phyloP scores from a whole-genome alignment of 257 asterid genomes.

The Prunella vulgaris region DNA sequence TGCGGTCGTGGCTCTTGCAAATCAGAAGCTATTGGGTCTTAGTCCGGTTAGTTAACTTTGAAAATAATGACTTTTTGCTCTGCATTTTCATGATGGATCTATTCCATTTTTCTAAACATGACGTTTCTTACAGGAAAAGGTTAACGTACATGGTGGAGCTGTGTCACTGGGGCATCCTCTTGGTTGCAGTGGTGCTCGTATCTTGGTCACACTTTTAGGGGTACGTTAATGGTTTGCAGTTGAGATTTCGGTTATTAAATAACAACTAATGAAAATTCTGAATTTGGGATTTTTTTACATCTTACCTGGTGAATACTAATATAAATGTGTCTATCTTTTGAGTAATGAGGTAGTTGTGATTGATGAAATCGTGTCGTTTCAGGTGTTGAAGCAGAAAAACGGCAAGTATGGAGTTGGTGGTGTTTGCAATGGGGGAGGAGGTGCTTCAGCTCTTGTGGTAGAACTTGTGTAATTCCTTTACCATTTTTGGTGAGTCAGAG shows the following conservation, averaged over 20 bases:
- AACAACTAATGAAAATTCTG: neutral
- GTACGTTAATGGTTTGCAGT: conserved; percentile 35
- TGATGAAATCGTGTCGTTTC: conserved; percentile 14
- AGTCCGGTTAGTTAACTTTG: conserved; percentile 50
- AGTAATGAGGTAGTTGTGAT: neutral
- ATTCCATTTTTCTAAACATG: conserved; percentile 6
- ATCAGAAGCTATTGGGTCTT: conserved; percentile 80
- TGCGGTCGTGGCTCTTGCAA: conserved; percentile 95
- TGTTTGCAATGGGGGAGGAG: conserved; percentile 98
- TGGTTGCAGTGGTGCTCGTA: conserved; percentile 99
- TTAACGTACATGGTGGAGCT: conserved; percentile 94
- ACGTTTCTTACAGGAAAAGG: conserved; percentile 63
- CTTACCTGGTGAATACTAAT: neutral
- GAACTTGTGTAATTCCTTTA: conserved; percentile 57
- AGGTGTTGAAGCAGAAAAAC: conserved; percentile 84
- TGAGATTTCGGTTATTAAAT: neutral
- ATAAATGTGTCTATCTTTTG: neutral
- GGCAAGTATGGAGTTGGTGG: conserved; percentile 87
- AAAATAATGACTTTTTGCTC: neutral
- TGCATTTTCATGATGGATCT: neutral
- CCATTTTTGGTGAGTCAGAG: conserved; percentile 21
- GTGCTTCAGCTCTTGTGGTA: conserved; percentile 90
- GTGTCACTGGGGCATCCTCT: conserved; percentile 97
- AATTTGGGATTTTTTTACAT: conserved; percentile 4
- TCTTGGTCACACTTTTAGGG: conserved; percentile 93